Evolutionary conservation across 1,139 yeast genomes (phyloP).

Genomic region (Yamadazyma triangularis): DNA sequence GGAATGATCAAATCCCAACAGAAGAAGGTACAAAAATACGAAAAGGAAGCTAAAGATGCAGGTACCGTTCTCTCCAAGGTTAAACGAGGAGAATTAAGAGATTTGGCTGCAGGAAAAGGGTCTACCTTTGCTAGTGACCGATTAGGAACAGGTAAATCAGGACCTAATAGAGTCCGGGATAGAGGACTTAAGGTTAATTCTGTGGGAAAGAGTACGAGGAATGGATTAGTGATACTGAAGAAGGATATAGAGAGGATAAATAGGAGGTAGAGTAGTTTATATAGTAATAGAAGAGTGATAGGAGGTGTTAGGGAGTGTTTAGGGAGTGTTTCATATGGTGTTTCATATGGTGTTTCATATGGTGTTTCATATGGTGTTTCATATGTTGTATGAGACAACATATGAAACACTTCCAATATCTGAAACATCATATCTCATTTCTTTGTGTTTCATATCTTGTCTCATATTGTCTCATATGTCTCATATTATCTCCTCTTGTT

Average conservation of each 20-base stretch:
- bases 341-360: no score
- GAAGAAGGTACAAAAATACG: slow-evolving; percentile 52
- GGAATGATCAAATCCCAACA: slow-evolving; percentile 68
- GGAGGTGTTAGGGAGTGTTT: no score
- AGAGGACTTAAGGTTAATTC: slow-evolving; percentile 75
- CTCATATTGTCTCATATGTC: no score
- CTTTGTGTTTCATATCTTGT: no score
- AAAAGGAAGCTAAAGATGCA: slow-evolving; percentile 78
- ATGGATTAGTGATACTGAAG: slow-evolving; percentile 74
- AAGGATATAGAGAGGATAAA: slow-evolving; percentile 56
- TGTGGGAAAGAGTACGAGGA: slow-evolving; percentile 75
- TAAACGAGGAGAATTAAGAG: slow-evolving; percentile 60
- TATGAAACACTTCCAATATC: no score
- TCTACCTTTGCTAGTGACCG: slow-evolving; percentile 49
- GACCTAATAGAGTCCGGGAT: slow-evolving; percentile 45
- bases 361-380: no score
- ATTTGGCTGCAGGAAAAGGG: slow-evolving; percentile 52
- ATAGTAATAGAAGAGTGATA: no score
- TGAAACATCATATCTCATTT: no score
- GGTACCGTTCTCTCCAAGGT: slow-evolving; percentile 75
- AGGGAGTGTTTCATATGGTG: no score
- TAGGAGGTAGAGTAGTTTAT: slow-evolving; percentile 7
- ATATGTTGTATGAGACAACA: no score
- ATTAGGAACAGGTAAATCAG: slow-evolving; percentile 48
- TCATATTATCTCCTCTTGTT: no score